Conservation (phyloP, 305 asterid species). For the Rubia peregrina region DNA sequence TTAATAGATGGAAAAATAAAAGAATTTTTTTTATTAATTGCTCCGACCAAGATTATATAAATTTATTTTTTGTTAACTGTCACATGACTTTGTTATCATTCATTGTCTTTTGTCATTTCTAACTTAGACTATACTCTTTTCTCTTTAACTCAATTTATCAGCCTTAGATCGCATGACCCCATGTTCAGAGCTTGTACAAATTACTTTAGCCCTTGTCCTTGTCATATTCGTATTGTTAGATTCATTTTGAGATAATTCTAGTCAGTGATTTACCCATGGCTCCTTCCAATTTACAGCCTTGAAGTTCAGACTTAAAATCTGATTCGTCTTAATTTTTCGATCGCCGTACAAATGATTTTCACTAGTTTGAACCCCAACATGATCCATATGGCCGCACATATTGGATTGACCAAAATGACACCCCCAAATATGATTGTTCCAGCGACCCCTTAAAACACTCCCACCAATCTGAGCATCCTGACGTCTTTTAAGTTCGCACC, state of each 20-base stretch:
- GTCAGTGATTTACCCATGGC: constrained; percentile 48
- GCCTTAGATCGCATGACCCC: not conserved
- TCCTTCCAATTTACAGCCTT: constrained; percentile 29
- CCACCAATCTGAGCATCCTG: not conserved
- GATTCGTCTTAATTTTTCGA: constrained; percentile 28
- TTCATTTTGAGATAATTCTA: constrained; percentile 54
- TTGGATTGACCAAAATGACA: constrained; percentile 13
- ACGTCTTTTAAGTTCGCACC: no score
- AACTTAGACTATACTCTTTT: constrained; percentile 1
- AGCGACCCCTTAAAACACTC: constrained; percentile 14
- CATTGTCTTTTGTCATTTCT: not conserved
- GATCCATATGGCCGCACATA: constrained; percentile 5
- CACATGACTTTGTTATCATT: not conserved
- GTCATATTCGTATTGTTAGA: constrained; percentile 38
- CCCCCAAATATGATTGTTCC: constrained; percentile 34
- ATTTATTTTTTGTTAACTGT: not conserved
- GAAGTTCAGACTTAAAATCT: constrained; percentile 16
- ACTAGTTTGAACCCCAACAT: no score
- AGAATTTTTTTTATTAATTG: not conserved
- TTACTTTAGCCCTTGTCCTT: constrained; percentile 34
- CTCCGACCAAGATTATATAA: no score
- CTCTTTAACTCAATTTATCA: not conserved
- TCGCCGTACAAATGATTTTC: not conserved
- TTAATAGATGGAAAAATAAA: not conserved
- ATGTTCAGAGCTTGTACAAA: not conserved